Percentiles rank a stretch among this genome's conserved stretches.
Conservation (phyloP, 1,284 basidiomycete genomes). For the Lignosus rhinocerotis region DNA sequence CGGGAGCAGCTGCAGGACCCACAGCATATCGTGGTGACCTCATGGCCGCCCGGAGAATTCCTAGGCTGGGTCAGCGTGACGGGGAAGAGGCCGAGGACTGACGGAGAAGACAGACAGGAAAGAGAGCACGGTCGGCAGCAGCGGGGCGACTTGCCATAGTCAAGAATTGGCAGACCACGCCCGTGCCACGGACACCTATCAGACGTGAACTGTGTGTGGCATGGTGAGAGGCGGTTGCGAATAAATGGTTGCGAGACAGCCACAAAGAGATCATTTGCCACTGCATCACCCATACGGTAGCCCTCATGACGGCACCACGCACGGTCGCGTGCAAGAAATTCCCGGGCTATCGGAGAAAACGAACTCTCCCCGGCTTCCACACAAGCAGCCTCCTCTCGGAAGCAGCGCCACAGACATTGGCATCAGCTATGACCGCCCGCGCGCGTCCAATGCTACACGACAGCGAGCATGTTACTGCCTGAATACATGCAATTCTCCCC, state of each 20-base stretch:
- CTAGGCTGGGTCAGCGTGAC: neutral
- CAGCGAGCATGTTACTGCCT: neutral
- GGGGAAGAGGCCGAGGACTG: constrained; percentile 14
- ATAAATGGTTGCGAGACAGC: constrained; percentile 1
- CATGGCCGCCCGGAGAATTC: constrained; percentile 1
- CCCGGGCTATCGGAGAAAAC: constrained; percentile 8
- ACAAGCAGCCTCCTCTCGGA: neutral
- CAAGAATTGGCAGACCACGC: constrained; percentile 13
- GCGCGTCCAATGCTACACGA: neutral
- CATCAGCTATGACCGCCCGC: neutral
- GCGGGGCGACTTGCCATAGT: constrained; percentile 1
- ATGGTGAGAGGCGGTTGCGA: constrained; percentile 2
- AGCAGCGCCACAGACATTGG: constrained; percentile 2
- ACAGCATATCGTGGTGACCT: constrained; percentile 8
- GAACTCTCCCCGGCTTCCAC: neutral
- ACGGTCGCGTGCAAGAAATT: constrained; percentile 3
- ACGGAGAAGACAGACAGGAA: constrained; percentile 13
- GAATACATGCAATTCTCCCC: neutral
- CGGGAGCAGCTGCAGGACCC: neutral
- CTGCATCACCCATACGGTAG: neutral
- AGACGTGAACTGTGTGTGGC: neutral
- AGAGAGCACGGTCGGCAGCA: constrained; percentile 11
- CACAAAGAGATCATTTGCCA: neutral
- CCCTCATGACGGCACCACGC: neutral
- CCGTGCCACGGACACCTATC: constrained; percentile 12